Conservation (phyloP, 2,329 filamentous ascomycete genomes). For the Ophiostoma ulmi region DNA sequence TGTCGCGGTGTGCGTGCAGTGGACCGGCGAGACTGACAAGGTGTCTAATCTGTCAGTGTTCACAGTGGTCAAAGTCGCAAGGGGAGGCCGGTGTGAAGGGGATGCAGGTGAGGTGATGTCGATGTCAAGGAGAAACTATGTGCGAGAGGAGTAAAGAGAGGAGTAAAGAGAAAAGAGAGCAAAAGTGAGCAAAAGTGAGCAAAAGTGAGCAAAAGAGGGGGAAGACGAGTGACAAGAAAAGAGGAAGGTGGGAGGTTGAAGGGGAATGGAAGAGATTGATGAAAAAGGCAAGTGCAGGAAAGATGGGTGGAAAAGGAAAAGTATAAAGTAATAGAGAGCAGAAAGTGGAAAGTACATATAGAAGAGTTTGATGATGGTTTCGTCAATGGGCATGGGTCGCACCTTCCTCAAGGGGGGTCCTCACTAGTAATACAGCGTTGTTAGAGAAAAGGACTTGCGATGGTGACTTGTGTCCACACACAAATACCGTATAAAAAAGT, state of each 20-base stretch:
- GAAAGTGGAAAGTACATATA: background rate
- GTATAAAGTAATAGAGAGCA: too few relatives aligned
- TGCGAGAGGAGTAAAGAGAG: background rate
- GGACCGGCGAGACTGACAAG: background rate
- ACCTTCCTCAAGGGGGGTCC: constrained; percentile 1
- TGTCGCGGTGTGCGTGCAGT: background rate
- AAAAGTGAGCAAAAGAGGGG: background rate
- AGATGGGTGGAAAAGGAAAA: too few relatives aligned
- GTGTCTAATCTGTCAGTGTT: background rate
- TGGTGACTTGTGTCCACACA: background rate
- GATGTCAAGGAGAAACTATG: background rate
- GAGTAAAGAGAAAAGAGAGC: background rate
- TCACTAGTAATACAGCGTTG: background rate
- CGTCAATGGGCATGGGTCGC: background rate
- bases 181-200: background rate
- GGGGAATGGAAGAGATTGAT: background rate
- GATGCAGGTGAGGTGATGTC: background rate
- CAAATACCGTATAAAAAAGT: background rate
- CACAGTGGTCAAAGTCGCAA: background rate
- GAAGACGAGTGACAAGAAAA: background rate
- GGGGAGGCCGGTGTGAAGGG: background rate
- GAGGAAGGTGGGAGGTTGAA: background rate
- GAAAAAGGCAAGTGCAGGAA: background rate
- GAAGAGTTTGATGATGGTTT: constrained; percentile 13
- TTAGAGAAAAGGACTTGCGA: background rate